Evolutionary conservation across 2,329 filamentous ascomycete species (phyloP), one percentile per base, ranked within the genome.

Genomic region (Aspergillus sp.): DNA sequence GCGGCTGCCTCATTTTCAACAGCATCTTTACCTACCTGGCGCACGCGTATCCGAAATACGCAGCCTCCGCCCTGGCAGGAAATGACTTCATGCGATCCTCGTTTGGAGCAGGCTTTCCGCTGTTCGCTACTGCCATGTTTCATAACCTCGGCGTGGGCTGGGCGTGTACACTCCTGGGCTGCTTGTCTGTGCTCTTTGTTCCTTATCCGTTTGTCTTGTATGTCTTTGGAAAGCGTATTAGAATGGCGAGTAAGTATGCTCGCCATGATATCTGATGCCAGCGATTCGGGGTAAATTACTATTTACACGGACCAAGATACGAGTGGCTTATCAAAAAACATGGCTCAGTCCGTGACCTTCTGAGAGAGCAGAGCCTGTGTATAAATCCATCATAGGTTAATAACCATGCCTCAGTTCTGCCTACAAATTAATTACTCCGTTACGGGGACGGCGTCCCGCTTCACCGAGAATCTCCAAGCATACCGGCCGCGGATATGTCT

Each of bases 81-180:
- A 90, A 91, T 63, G 88, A 88, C 15, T 89, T 87, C 76, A 80
- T 87, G 17, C 81, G 88, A 57, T 87, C 90, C 64, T 86, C 89
- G 0, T 68, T 71, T 42, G 68, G 66, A 7, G 67, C 63, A 1
- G 64, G 60, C 1, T 71, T 71, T 55, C 68, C 68, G 1, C 50
- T 71, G 43, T 71, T 71, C 39, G 70, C 69, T 7, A 50, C 68
- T 15, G 63, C 63, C 0, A 73, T 74, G 67, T 73, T 73, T 53
- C 61, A 67, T 26, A 64, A 62, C 6, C 59, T 73, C 3, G 65
- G 68, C 6, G 64, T 72, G 8, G 63, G 70, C 32, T 72, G 68
- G 68, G 60, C 69, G 3, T 66, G 69, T 20, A 71, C 68, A 5
- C 55, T 72, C 2, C 62, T 72, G 12, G 71, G 69, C 18, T 71